Base-by-base conservation (phyloP, 257 asterid species). In the Striga asiatica region DNA sequence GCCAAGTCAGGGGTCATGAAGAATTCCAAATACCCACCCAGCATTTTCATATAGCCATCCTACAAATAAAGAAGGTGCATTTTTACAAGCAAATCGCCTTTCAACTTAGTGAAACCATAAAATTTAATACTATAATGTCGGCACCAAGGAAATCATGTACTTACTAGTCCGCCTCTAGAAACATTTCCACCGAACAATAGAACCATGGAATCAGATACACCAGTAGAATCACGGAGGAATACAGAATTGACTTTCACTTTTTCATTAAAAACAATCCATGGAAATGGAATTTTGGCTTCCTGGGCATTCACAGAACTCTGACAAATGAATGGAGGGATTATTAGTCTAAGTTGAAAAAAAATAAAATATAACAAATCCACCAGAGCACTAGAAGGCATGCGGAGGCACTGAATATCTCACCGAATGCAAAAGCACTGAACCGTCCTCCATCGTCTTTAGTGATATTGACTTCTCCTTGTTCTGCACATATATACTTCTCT, bases 21-120 rank as follows among this genome's bases (percentile, higher is more conserved):
- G 56, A 85, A 89, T 67, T 89, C 97, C 73, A 89, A 66, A 74
- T 85, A 89, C 47, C 95, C 97, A 65, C 82, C 83, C 62, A 89
- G 72, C 97, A 89, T 89, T 81, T 81, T 85, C 79, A 89, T 58
- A 74, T 89, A 84, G 55, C 95, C 97, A 51, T 89, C 92, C 97
- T 89, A 71, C 13, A 64, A 50, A 61, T 23, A 66, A 46, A 4
- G 38, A 58, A 53, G 58, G 19, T 20, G 54, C 48, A 62, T 55
- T 38, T 49, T 66, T 43, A 50, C 8, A 42, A 22, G 14, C 19
- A 54, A 25, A 21, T 42, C 42, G 68, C 62, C 59, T 3, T 48
- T 4, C 42, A 61, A 32, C 35, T 47, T 55, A 61, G 5, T 9
- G n/a, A n/a, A 54, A 11, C n/a, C 19, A 27, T 24, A 34, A 29